Base-by-base conservation (phyloP, 73 alveolate genomes). In the Effrenium voratum region DNA sequence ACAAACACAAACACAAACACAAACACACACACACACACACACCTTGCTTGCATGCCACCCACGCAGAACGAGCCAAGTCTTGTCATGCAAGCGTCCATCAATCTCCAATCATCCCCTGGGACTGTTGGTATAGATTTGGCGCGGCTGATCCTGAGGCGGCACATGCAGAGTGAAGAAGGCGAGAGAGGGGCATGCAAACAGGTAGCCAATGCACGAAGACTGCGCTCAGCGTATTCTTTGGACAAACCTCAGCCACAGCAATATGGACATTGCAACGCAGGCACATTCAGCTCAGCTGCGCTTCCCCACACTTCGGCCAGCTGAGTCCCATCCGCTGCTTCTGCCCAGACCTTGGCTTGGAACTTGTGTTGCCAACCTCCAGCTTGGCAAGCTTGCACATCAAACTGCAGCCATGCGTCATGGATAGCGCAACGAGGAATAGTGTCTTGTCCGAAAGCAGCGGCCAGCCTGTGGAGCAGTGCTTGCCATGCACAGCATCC, bases 401-500 rank as follows among this genome's bases (percentile, higher is more conserved):
- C 4, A 1, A 0, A 38, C 34, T 38, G 36, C 3, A 12, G 52
- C 36, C 88, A 45, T n/a, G 95, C 60, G 0, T 45, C 95, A 34
- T 87, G 95, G 66, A 87, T 87, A 8, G 95, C 95, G 41, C 95
- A 87, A 2, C 95, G 82, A 16, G 95, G 95, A 73, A 87, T 87
- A 26, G 82, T 49, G 68, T 44, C 43, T 36, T 87, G 95, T 15
- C 95, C 95, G 36, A 57, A 87, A 16, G 95, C 68, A 19, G 68
- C 79, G 12, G 95, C 95, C 49, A 87, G 70, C 95, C 95, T 87
- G 95, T 4, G 36, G 6, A 8, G 41, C 34, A 5, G 34, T 32
- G 28, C 82, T 32, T 34, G n/a, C 82, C 82, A 24, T 30, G 82
- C 10, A 2, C n/a, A 15, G 85, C 55, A 10, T 22, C 49, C 40